Conservation (phyloP, 176 grass and related monocot genomes). For the Ananas comosus region DNA sequence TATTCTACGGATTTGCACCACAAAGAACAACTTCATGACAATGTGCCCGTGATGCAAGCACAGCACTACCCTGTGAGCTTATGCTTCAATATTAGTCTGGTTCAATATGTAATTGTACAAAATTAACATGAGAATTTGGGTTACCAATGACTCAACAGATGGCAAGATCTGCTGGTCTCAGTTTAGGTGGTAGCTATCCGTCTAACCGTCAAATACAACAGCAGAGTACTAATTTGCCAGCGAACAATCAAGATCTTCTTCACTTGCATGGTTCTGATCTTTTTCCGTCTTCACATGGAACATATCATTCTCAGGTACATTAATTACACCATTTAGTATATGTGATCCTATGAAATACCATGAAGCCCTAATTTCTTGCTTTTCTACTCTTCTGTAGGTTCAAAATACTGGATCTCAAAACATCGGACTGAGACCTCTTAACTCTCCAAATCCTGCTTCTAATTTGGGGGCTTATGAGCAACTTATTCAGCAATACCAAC, state of each 20-base stretch:
- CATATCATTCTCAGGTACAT: constrained; percentile 32
- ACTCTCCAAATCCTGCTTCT: constrained; percentile 47
- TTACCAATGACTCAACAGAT: constrained; percentile 44
- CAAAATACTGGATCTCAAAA: constrained; percentile 51
- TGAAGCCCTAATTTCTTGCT: neutral
- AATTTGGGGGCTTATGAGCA: constrained; percentile 74
- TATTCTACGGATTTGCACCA: constrained; percentile 91
- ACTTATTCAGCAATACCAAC: constrained; percentile 89
- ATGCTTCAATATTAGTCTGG: constrained; percentile 21
- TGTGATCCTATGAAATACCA: neutral
- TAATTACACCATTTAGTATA: neutral
- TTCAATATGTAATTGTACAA: constrained; percentile 21
- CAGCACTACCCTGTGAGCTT: constrained; percentile 70
- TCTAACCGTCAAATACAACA: constrained; percentile 84
- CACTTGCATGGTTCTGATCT: constrained; percentile 40
- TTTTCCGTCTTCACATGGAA: constrained; percentile 37
- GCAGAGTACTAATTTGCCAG: constrained; percentile 50
- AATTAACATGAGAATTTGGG: constrained; percentile 18
- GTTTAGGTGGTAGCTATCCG: constrained; percentile 57
- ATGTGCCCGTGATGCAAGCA: constrained; percentile 69
- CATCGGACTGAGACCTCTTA: constrained; percentile 60
- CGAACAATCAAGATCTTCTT: constrained; percentile 31
- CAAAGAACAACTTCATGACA: constrained; percentile 94
- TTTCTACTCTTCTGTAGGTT: constrained; percentile 41
- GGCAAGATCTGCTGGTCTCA: constrained; percentile 82